Conservation (phyloP, 768 basidiomycete species). For the Kwoniella europaea region DNA sequence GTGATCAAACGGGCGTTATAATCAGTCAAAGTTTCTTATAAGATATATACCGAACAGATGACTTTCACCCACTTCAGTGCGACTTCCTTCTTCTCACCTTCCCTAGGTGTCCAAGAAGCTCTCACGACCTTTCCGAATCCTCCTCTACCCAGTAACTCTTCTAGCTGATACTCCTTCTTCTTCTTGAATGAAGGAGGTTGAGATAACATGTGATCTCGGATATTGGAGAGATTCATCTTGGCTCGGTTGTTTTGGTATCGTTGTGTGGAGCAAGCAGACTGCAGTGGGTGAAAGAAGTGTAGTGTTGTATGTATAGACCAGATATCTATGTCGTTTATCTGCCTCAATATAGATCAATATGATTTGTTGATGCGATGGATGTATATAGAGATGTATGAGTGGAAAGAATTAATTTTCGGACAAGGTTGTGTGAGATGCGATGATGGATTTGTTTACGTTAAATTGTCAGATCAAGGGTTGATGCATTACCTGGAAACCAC, state of each 20-base stretch:
- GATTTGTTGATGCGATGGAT: neutral
- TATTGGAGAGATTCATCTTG: constrained; percentile 32
- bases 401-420: too few relatives aligned
- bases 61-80: constrained; percentile 52
- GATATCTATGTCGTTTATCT: too few relatives aligned
- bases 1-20: too few relatives aligned
- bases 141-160: constrained; percentile 69
- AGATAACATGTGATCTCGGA: constrained; percentile 65
- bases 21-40: too few relatives aligned
- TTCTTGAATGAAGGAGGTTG: constrained; percentile 85
- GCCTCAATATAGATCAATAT: neutral
- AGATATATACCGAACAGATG: neutral
- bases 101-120: constrained; percentile 59
- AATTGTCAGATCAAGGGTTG: too few relatives aligned
- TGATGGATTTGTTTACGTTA: neutral
- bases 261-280: neutral
- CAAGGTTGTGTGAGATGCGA: neutral
- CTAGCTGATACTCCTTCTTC: constrained; percentile 67
- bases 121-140: constrained; percentile 92
- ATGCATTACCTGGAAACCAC: neutral
- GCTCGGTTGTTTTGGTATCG: neutral
- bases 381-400: neutral
- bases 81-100: constrained; percentile 44
- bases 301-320: too few relatives aligned
- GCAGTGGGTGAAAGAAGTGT: neutral